Conservation (phyloP, 768 basidiomycete species). For the Mycena metata region DNA sequence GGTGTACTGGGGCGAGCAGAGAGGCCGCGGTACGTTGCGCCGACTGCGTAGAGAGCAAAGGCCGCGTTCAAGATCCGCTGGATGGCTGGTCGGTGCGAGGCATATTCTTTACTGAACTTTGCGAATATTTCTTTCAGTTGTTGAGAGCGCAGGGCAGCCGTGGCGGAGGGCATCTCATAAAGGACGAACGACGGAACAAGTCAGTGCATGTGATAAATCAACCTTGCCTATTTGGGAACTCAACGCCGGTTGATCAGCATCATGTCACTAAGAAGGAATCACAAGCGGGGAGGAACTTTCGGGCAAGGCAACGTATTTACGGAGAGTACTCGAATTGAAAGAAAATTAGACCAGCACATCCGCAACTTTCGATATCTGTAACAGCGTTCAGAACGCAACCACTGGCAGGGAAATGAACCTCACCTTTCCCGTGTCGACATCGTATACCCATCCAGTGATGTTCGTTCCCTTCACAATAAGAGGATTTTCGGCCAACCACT, state of each 20-base stretch:
- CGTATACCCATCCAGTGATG: slow-evolving; percentile 65
- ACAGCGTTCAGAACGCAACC: too few relatives aligned
- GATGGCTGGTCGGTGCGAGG: slow-evolving; percentile 74
- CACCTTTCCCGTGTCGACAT: slow-evolving; percentile 67
- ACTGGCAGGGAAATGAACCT: slow-evolving; percentile 11
- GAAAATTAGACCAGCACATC: background rate
- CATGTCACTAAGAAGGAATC: too few relatives aligned
- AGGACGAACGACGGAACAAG: background rate
- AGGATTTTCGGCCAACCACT: slow-evolving; percentile 57
- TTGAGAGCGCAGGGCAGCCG: slow-evolving; percentile 42
- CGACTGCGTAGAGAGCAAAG: slow-evolving; percentile 80
- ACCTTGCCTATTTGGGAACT: too few relatives aligned
- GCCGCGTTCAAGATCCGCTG: slow-evolving; percentile 78
- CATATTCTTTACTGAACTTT: slow-evolving; percentile 66
- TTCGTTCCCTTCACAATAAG: slow-evolving; percentile 55
- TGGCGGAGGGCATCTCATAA: slow-evolving; percentile 14
- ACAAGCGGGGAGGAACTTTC: too few relatives aligned
- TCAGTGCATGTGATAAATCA: background rate
- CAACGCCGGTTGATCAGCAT: too few relatives aligned
- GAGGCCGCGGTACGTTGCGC: slow-evolving; percentile 71
- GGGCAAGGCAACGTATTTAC: too few relatives aligned
- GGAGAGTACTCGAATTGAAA: background rate
- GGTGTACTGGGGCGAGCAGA: slow-evolving; percentile 57
- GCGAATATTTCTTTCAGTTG: slow-evolving; percentile 55
- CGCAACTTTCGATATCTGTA: too few relatives aligned